Evolutionary conservation across 345 rosid genomes (phyloP).

Genomic region (Moricandia arvensis): DNA sequence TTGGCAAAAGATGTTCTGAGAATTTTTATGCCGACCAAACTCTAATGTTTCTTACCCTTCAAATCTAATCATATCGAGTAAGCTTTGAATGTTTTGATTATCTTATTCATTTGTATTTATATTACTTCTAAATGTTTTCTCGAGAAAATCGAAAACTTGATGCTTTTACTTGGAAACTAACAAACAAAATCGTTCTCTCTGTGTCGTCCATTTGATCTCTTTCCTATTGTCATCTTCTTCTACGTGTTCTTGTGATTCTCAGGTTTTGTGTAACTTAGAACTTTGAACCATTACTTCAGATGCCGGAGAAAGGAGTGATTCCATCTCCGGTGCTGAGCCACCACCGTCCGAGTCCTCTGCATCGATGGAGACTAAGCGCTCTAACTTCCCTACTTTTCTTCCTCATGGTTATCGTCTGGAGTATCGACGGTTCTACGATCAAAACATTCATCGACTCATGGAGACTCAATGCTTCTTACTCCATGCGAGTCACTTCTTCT

Average conservation of each 20-base stretch:
- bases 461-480: conserved; percentile 48
- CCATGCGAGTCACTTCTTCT: conserved; percentile 18
- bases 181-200: background rate
- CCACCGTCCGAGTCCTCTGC: conserved; percentile 37
- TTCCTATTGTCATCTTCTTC: background rate
- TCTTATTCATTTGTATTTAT: background rate
- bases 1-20: background rate
- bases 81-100: background rate
- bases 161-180: background rate
- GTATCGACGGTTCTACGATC: conserved; percentile 61
- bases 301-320: conserved; percentile 55
- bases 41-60: background rate
- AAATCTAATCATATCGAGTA: conserved; percentile 14
- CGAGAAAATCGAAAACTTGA: background rate
- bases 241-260: background rate
- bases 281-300: conserved; percentile 30
- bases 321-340: conserved; percentile 25
- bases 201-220: conserved; percentile 34
- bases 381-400: conserved; percentile 54
- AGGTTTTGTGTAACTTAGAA: background rate
- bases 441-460: conserved; percentile 50
- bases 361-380: conserved; percentile 63
- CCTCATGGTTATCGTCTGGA: conserved; percentile 61
- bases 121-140: conserved; percentile 10
- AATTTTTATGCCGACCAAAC: background rate